Evolutionary conservation across 352 stramenopile genomes (phyloP).

Genomic region (Globisporangium yorkense): DNA sequence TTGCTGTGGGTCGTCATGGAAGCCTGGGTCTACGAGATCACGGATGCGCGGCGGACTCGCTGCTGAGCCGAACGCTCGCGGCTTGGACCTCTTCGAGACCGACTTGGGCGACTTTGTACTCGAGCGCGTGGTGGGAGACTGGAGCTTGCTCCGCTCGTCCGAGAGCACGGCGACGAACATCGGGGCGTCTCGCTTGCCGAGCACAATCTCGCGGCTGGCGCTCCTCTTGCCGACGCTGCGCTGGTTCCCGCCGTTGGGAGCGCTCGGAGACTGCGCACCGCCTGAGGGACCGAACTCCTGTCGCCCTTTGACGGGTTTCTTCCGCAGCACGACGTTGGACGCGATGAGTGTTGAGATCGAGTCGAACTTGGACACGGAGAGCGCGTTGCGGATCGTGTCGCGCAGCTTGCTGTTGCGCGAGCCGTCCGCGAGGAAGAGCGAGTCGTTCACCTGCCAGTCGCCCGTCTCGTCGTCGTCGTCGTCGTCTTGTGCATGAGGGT

Average conservation of each 20-base stretch:
- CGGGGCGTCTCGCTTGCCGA: conserved; percentile 50
- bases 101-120: conserved; percentile 4
- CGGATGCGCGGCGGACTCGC: conserved; percentile 50
- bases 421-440: conserved; percentile 85
- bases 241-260: not conserved
- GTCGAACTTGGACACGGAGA: conserved; percentile 88
- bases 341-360: conserved; percentile 85
- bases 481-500: not conserved
- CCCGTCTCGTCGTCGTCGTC: conserved; percentile 15
- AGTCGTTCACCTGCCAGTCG: conserved; percentile 69
- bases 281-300: not conserved
- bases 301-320: conserved; percentile 24
- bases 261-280: conserved; percentile 3
- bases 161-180: conserved; percentile 57
- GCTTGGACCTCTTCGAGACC: conserved; percentile 16
- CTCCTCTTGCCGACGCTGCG: conserved; percentile 11
- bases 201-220: conserved; percentile 45
- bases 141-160: conserved; percentile 13
- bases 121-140: not conserved
- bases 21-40: conserved; percentile 70
- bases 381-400: conserved; percentile 70
- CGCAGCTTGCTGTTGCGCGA: conserved; percentile 81
- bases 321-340: conserved; percentile 62
- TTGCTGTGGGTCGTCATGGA: conserved; percentile 27
- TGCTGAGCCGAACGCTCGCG: conserved; percentile 3